Base-by-base conservation (phyloP, 768 basidiomycete genomes). In the Naganishia kalamii region DNA sequence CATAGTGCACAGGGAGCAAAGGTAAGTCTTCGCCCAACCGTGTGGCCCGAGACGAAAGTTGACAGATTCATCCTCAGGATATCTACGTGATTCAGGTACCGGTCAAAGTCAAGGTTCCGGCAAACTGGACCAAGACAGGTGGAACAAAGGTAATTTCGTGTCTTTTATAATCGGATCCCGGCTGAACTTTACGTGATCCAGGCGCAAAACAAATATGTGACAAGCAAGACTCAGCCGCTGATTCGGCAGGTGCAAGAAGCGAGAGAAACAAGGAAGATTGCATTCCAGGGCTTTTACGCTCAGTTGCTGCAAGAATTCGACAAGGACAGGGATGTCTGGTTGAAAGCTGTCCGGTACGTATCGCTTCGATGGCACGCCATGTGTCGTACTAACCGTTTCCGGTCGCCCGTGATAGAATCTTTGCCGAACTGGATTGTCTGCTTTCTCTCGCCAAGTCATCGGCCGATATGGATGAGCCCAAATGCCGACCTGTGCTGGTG, bases 351-450 rank as follows among this genome's bases (percentile, higher is more conserved):
- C 59, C 63, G 68, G 76, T 77, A 50, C 52, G 76, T 69, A 48
- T 51, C 21, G 30, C 33, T 8, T 11, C 35, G 13, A 19, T 54
- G 57, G 29, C n/a, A n/a, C n/a, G n/a, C n/a, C n/a, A n/a, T n/a
- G n/a, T n/a, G n/a, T n/a, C n/a, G n/a, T n/a, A n/a, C n/a, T n/a
- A n/a, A n/a, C n/a, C n/a, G n/a, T n/a, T n/a, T n/a, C n/a, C n/a
- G n/a, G 44, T n/a, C 21, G 43, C 49, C 41, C 29, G n/a, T 29
- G 19, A 41, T 68, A 85, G 90, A 40, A 86, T 90, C 17, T 83
- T 94, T 54, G 88, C 96, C 7, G 93, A 99, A 79, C 82, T 99
- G n/a, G 96, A 99, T 77, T 99, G 96, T 77, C 80, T 99, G 23
- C 86, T 94, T 76, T 90, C 90, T 70, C 80, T 98, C 50, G 89